Conservation (phyloP, 1,284 basidiomycete genomes). For the Naganishia albida region DNA sequence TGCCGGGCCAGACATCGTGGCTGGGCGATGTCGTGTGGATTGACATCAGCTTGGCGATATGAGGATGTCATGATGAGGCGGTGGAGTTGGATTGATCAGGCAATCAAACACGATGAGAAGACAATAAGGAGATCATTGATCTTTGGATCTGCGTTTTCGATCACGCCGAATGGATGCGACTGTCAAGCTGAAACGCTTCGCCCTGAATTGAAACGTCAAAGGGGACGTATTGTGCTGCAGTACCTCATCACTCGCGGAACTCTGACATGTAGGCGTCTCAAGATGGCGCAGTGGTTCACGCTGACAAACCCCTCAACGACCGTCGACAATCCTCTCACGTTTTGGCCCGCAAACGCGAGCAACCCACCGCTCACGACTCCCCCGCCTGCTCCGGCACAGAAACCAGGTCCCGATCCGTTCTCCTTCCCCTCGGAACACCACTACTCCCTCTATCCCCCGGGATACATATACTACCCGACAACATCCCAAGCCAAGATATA, state of each 20-base stretch:
- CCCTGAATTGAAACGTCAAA: too few relatives aligned
- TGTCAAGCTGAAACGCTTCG: constrained; percentile 8
- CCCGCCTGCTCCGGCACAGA: neutral
- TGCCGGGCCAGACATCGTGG: constrained; percentile 1
- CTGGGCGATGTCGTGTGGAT: too few relatives aligned
- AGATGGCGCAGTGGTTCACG: neutral
- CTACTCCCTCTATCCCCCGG: constrained; percentile 11
- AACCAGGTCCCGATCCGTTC: neutral
- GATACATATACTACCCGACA: constrained; percentile 18
- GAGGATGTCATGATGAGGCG: too few relatives aligned
- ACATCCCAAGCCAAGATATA: constrained; percentile 5
- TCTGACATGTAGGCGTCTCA: too few relatives aligned
- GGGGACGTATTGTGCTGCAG: too few relatives aligned
- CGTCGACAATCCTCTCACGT: constrained; percentile 6
- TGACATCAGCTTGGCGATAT: too few relatives aligned
- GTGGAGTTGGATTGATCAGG: neutral
- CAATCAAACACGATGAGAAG: neutral
- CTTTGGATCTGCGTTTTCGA: neutral
- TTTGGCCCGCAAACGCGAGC: neutral
- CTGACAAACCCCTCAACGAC: neutral
- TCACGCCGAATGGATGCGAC: neutral
- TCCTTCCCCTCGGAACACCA: constrained; percentile 2
- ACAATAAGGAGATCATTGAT: neutral
- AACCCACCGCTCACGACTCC: constrained; percentile 11
- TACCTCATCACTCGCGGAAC: too few relatives aligned